Evolutionary conservation across 352 stramenopile species (phyloP).

Genomic region (Pythium biforme): DNA sequence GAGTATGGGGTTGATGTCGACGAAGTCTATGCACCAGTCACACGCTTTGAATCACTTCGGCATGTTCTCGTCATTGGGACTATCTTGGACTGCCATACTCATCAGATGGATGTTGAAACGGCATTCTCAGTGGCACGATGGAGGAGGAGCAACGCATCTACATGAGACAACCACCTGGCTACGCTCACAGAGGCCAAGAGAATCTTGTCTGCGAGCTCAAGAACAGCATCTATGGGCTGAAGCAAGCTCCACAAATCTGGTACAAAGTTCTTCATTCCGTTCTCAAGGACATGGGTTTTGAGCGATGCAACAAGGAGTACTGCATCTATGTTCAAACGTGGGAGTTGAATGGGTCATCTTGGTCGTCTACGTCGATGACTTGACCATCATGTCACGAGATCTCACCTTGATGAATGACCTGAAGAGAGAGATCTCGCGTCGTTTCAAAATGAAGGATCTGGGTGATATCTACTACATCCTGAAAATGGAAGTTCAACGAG

Average conservation of each 20-base stretch:
- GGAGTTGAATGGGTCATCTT: constrained; percentile 31
- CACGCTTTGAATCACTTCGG: not conserved
- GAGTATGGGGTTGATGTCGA: not conserved
- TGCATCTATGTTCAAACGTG: constrained; percentile 32
- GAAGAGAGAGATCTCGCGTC: constrained; percentile 24
- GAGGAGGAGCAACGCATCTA: constrained; percentile 5
- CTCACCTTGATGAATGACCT: constrained; percentile 21
- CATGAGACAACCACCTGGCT: constrained; percentile 6
- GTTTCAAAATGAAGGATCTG: constrained; percentile 37
- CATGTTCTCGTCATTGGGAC: not conserved
- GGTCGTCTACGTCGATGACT: constrained; percentile 32
- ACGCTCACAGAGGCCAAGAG: not conserved
- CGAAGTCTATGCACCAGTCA: not conserved
- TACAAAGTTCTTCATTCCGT: constrained; percentile 28
- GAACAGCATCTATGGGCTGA: constrained; percentile 6
- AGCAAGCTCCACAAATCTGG: constrained; percentile 15
- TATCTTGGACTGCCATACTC: not conserved
- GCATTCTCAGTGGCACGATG: not conserved
- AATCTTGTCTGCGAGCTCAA: not conserved
- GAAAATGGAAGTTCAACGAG: constrained; percentile 13
- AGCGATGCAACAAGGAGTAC: constrained; percentile 30
- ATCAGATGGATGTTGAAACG: not conserved
- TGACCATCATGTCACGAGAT: constrained; percentile 24
- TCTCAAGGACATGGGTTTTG: constrained; percentile 7
- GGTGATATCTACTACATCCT: constrained; percentile 35